These are phyloP conservation scores for Microsporum ferrugineum DNA, from an alignment of 2,329 filamentous ascomycete species.

Conservation along the genomic window DNA sequence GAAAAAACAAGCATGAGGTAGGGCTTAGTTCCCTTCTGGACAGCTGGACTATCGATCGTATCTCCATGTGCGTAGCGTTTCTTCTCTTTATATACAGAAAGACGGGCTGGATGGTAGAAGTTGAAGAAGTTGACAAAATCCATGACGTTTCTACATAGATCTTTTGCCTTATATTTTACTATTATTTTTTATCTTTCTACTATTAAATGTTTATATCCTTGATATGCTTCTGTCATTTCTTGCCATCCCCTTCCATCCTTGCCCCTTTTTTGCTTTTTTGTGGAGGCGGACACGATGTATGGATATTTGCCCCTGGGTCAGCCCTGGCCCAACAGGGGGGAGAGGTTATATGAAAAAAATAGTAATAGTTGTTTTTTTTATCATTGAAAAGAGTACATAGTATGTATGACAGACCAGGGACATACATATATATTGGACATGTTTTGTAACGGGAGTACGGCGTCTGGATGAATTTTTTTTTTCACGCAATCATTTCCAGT, in stretches of 20 bases:
- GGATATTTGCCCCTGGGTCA: not conserved
- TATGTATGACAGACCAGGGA: not conserved
- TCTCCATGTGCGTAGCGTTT: not conserved
- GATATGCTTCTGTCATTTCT: too few relatives aligned
- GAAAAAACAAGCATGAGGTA: not conserved
- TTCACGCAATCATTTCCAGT: constrained; percentile 24
- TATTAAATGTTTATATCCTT: not conserved
- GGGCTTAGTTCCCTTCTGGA: not conserved
- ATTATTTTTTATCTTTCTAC: not conserved
- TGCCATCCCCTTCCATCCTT: not conserved
- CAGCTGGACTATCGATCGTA: not conserved
- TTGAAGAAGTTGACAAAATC: too few relatives aligned
- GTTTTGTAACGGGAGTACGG: not conserved
- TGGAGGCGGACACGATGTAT: not conserved
- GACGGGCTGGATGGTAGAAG: too few relatives aligned
- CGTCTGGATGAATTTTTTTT: not conserved
- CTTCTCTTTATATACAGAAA: not conserved
- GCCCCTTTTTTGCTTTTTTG: not conserved
- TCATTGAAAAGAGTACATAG: not conserved
- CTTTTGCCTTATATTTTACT: not conserved
- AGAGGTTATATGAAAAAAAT: not conserved
- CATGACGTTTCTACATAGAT: not conserved
- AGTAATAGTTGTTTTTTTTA: not conserved
- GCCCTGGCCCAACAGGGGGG: not conserved
- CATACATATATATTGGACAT: not conserved